Conservation (phyloP, 805 yeast species). For the Candida broadrunensis region DNA sequence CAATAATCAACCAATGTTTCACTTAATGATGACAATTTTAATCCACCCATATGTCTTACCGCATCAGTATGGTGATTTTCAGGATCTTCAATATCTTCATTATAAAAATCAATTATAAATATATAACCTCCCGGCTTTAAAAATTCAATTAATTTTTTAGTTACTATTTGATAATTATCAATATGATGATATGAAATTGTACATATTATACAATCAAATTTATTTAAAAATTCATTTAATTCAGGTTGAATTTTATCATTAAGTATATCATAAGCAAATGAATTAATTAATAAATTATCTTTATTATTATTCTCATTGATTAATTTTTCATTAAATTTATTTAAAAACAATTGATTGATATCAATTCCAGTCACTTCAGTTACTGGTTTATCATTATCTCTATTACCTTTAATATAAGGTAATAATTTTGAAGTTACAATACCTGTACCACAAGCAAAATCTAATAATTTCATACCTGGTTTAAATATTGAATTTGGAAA, state of each 20-base stretch:
- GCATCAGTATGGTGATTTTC: conserved; percentile 4
- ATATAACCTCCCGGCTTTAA: conserved; percentile 32
- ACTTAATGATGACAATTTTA: conserved; percentile 20
- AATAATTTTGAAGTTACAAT: conserved; percentile 27
- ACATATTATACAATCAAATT: conserved; percentile 32
- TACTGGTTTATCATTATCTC: conserved; percentile 6
- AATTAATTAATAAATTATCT: conserved; percentile 3
- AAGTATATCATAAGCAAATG: conserved; percentile 22
- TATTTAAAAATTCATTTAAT: conserved; percentile 12
- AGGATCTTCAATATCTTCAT: conserved; percentile 23
- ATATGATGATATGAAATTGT: conserved; percentile 41
- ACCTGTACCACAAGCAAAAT: conserved; percentile 47
- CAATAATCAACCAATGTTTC: conserved; percentile 17
- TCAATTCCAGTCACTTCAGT: conserved; percentile 34
- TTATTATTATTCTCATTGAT: conserved; percentile 1
- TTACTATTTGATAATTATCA: conserved; percentile 24
- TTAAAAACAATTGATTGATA: conserved; percentile 24
- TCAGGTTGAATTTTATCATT: conserved; percentile 11
- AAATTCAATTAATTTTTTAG: conserved; percentile 27
- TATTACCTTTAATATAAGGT: conserved; percentile 19
- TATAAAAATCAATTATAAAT: conserved; percentile 37
- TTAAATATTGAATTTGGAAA: conserved; percentile 13
- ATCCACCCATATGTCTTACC: conserved; percentile 32
- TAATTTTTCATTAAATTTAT: conserved; percentile 11
- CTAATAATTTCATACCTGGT: conserved; percentile 25